Percentiles rank a stretch among this genome's conserved stretches.
phyloP scores from a whole-genome alignment of 192 early-diverging fungal species.

The Coemansia sp. region DNA sequence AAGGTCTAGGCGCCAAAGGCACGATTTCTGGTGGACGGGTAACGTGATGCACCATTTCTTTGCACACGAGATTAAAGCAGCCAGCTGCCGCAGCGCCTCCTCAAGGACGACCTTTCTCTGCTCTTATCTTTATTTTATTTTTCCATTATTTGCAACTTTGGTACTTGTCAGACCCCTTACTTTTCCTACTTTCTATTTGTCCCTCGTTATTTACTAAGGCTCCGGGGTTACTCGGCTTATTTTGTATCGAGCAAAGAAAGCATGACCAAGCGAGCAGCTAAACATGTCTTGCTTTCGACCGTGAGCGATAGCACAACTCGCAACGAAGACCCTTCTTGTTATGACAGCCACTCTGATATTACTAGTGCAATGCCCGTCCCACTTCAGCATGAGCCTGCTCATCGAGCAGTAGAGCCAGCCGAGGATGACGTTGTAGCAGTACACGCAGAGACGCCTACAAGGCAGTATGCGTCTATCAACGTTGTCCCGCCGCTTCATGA shows the following conservation, averaged over 20 bases:
- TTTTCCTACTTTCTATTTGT: background rate
- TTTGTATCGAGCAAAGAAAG: constrained; percentile 1
- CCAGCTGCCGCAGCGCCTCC: constrained; percentile 3
- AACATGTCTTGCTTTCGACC: constrained; percentile 25
- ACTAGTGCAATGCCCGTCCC: background rate
- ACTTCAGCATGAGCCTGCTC: background rate
- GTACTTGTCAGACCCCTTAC: background rate
- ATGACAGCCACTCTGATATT: background rate
- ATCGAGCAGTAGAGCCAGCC: background rate
- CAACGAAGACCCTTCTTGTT: background rate
- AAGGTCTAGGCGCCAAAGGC: background rate
- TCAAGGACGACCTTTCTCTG: background rate
- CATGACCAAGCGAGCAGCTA: constrained; percentile 20
- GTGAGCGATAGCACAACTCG: constrained; percentile 2
- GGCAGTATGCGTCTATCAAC: constrained; percentile 44
- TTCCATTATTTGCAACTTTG: background rate
- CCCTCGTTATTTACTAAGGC: background rate
- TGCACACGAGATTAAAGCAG: background rate
- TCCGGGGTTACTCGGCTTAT: constrained; percentile 3
- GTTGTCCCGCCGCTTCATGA: constrained; percentile 27
- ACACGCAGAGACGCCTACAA: background rate
- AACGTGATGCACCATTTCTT: background rate
- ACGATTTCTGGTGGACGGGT: background rate
- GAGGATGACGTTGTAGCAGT: constrained; percentile 1
- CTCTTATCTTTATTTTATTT: background rate